Evolutionary conservation across 306 rosid species (phyloP).

Genomic region (Sicyos edulis): DNA sequence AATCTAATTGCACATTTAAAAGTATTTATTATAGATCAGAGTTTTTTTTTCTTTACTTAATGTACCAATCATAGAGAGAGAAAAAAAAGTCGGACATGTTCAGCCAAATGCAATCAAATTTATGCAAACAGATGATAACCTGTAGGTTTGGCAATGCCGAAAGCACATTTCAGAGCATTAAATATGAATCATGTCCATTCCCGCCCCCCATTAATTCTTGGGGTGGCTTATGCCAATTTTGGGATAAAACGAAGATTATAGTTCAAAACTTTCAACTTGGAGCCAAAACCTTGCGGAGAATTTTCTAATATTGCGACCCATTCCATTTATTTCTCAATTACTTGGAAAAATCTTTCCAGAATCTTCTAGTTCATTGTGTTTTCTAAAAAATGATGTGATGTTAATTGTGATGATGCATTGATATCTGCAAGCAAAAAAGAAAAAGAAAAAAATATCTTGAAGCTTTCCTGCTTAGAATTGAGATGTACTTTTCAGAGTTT

Average conservation of each 20-base stretch:
- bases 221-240: background rate
- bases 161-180: background rate
- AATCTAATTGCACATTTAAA: too few species aligned
- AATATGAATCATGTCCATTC: background rate
- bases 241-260: background rate
- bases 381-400: background rate
- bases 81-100: background rate
- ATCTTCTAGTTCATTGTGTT: background rate
- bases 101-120: background rate
- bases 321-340: background rate
- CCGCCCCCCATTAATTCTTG: background rate
- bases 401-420: background rate
- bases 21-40: too few species aligned
- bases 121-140: background rate
- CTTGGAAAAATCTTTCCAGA: constrained; percentile 6
- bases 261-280: background rate
- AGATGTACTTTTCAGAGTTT: constrained; percentile 1
- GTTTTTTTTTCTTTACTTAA: background rate
- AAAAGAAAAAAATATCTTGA: background rate
- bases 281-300: background rate
- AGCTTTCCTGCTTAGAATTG: background rate
- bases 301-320: background rate
- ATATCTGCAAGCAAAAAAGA: background rate
- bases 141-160: background rate
- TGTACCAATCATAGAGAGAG: background rate